Evolutionary conservation across 805 yeast species (phyloP), one percentile per base, ranked within the genome.

Genomic region (Spathaspora sp.): DNA sequence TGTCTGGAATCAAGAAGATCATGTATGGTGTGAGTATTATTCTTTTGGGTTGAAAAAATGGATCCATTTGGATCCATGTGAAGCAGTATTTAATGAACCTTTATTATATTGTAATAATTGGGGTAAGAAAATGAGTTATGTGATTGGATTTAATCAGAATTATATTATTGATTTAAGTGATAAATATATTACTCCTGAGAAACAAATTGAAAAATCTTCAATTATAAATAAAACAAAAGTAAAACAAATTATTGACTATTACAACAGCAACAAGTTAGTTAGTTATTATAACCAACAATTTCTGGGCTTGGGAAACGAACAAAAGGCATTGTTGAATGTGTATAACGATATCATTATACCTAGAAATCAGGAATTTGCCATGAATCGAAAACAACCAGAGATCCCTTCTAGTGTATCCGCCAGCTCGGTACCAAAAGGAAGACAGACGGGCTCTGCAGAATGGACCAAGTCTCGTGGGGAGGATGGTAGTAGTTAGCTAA

Each of bases 21-120:
- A 93, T 65, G 97, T 89, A 1, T 93, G 98, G 98, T 87, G 96
- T 60, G 98, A 93, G 62, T 86, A 87, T 59, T 92, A 82, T 64
- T 87, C 96, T 1, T 65, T 60, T 0, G 60, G 69, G 18, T 72
- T 80, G 56, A 66, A 77, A 44, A 68, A 90, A 50, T 93, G 98
- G 97, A 76, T 92, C 17, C 98, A 93, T 66, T 71, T 88, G 16
- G 98, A 92, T 61, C 81, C 89, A 8, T 93, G 98, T 65, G 98
- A 92, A 59, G 85, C 82, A 46, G 84, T 92, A 0, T 90, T 77
- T 68, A 96, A 93, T 65, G 81, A 89, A 54, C 97, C 97, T 0
- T 64, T 73, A 19, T 70, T 91, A 14, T 92, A 92, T 62, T 79
- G 85, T 46, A 75, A 78, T 40, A 96, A 96, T 43, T 92, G 98